phyloP scores from a whole-genome alignment of 768 basidiomycete species.

The Lyophyllum atratum region DNA sequence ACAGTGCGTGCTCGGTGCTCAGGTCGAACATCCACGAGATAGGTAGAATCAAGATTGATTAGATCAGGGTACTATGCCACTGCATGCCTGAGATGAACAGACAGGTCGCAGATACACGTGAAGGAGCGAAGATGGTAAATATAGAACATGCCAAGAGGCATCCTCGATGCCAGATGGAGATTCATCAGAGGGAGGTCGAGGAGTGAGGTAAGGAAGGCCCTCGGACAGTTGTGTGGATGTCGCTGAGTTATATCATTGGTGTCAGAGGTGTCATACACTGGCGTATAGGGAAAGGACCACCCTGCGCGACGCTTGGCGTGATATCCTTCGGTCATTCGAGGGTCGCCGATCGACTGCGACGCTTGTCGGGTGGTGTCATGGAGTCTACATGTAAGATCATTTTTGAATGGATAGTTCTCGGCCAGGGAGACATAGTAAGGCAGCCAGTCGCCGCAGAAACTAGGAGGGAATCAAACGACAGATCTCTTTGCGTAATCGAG shows the following conservation, averaged over 20 bases:
- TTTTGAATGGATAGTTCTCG: too few species aligned
- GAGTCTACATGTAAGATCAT: too few species aligned
- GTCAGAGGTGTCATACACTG: neutral
- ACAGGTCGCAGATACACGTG: too few species aligned
- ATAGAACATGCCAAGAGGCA: neutral
- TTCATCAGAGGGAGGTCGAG: neutral
- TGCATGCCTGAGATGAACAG: too few species aligned
- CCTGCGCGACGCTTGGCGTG: neutral
- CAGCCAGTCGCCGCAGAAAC: too few species aligned
- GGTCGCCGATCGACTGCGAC: neutral
- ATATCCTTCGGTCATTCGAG: neutral
- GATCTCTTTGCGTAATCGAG: too few species aligned
- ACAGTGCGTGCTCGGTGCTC: neutral
- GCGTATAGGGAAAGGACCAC: neutral
- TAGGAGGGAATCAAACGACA: too few species aligned
- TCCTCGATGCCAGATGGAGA: neutral
- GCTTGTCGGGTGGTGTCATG: too few species aligned
- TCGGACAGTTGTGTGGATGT: neutral
- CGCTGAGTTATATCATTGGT: neutral
- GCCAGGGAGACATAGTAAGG: too few species aligned
- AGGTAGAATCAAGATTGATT: neutral
- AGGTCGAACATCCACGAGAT: neutral
- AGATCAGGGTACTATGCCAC: neutral
- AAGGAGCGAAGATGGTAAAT: neutral
- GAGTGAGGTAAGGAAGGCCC: neutral